A percentile compares a stretch with the other conserved stretches of the same genome.
Evolutionary conservation across 2,329 filamentous ascomycete genomes (phyloP).

Genomic region (Pyrenophora graminea): DNA sequence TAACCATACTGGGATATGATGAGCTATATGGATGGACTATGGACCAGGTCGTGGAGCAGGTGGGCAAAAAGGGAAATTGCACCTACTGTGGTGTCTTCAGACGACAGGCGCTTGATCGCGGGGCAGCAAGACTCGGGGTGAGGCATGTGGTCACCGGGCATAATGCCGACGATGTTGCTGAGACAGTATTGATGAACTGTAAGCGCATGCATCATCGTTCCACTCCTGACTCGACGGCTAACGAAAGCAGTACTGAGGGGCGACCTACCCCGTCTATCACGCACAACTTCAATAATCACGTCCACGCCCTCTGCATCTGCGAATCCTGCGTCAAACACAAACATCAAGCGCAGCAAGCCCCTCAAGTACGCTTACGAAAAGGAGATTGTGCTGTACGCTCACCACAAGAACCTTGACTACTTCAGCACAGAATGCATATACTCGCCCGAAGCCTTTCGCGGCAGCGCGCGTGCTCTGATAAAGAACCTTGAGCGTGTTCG

Average conservation of each 20-base stretch:
- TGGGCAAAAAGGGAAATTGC: slow-evolving; percentile 98
- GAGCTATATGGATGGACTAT: slow-evolving; percentile 99
- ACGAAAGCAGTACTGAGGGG: slow-evolving; percentile 68
- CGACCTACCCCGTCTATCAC: slow-evolving; percentile 81
- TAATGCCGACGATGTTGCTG: slow-evolving; percentile 95
- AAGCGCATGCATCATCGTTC: slow-evolving; percentile 9
- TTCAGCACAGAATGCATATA: slow-evolving; percentile 99
- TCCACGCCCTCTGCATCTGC: slow-evolving; percentile 58
- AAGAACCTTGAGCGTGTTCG: slow-evolving; percentile 93
- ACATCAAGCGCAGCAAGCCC: slow-evolving; percentile 94
- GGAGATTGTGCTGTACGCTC: slow-evolving; percentile 96
- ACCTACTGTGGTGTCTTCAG: slow-evolving; percentile 98
- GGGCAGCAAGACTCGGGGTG: slow-evolving; percentile 84
- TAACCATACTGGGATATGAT: slow-evolving; percentile 90
- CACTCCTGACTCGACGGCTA: background rate
- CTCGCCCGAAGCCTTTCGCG: slow-evolving; percentile 93
- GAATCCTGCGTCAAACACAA: slow-evolving; percentile 61
- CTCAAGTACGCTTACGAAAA: slow-evolving; percentile 99
- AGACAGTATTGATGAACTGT: slow-evolving; percentile 95
- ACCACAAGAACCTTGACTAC: slow-evolving; percentile 96
- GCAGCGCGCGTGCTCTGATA: slow-evolving; percentile 86
- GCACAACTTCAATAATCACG: slow-evolving; percentile 88
- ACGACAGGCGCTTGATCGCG: slow-evolving; percentile 89
- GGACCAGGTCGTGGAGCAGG: slow-evolving; percentile 95
- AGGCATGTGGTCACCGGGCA: slow-evolving; percentile 95